Percentiles rank a stretch among this genome's conserved stretches.
Evolutionary conservation across 345 rosid genomes (phyloP).

Genomic region (Excoecaria agallocha): DNA sequence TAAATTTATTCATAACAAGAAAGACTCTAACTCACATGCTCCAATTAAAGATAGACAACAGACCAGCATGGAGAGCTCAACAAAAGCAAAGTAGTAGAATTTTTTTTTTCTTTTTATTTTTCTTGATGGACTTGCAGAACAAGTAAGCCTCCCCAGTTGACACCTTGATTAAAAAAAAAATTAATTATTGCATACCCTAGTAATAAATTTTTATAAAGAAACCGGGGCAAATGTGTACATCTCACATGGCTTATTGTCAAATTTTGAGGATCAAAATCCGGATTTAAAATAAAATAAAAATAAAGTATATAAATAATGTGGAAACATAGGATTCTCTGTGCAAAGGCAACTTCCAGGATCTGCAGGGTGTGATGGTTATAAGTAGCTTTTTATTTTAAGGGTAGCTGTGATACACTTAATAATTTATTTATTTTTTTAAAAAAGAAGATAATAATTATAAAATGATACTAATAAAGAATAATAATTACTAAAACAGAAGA

Average conservation of each 20-base stretch:
- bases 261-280: too few relatives aligned
- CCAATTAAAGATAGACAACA: constrained; percentile 12
- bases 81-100: not conserved
- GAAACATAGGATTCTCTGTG: constrained; percentile 45
- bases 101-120: not conserved
- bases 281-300: not conserved
- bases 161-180: constrained; percentile 8
- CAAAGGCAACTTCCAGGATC: constrained; percentile 51
- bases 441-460: too few relatives aligned
- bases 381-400: not conserved
- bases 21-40: too few relatives aligned
- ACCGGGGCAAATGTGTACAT: constrained; percentile 9
- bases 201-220: not conserved
- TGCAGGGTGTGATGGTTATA: constrained; percentile 29
- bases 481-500: not conserved
- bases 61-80: constrained; percentile 9
- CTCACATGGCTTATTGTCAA: too few relatives aligned
- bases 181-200: too few relatives aligned
- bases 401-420: constrained; percentile 7
- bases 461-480: not conserved
- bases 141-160: constrained; percentile 27
- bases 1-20: too few relatives aligned
- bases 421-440: not conserved
- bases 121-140: constrained; percentile 18
- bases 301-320: too few relatives aligned